Base-by-base conservation (phyloP, 805 yeast species). In the Jamesozyma jinghongensis region DNA sequence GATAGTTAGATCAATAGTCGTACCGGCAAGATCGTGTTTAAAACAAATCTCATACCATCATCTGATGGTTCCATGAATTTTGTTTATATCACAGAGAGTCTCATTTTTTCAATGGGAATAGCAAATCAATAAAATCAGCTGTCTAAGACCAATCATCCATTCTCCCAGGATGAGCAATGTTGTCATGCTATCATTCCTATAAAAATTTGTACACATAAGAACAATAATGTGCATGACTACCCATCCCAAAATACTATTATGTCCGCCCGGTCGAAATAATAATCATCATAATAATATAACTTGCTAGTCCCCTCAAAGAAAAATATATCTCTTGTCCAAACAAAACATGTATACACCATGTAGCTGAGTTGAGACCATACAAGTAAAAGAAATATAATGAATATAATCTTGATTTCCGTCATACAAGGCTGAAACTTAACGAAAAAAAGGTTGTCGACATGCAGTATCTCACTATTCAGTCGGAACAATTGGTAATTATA, bases 401-500 rank as follows among this genome's bases (percentile, higher is more conserved):
- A 22, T 10, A 22, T 7, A 6, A 20, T 11, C 19, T 22, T 22
- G 26, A 22, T 22, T 22, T 22, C 26, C 47, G 63, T 65, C 70
- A 66, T 66, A 66, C 70, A 66, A 66, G 70, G 70, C 70, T 66
- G 70, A 66, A 66, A 66, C 70, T 66, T 66, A 66, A 66, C 70
- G 70, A 66, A 57, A 56, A 57, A 58, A 56, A 51, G 60, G 57
- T 54, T 66, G 69, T 66, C 70, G 66, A 66, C 70, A 56, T 50
- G 52, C 49, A 58, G 61, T 47, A 45, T 49, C 49, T 56, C 43
- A 58, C 62, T 57, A 62, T 59, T 62, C 66, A 62, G 67, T 62
- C 63, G 67, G 67, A 62, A 62, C 67, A 62, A 62, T 62, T 62
- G 67, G 66, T 62, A 58, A 47, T 44, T 39, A 27, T 41, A 47